Evolutionary conservation across 768 basidiomycete species (phyloP), one percentile per base, ranked within the genome.

Genomic region (Cantharellus cinnabarinus): DNA sequence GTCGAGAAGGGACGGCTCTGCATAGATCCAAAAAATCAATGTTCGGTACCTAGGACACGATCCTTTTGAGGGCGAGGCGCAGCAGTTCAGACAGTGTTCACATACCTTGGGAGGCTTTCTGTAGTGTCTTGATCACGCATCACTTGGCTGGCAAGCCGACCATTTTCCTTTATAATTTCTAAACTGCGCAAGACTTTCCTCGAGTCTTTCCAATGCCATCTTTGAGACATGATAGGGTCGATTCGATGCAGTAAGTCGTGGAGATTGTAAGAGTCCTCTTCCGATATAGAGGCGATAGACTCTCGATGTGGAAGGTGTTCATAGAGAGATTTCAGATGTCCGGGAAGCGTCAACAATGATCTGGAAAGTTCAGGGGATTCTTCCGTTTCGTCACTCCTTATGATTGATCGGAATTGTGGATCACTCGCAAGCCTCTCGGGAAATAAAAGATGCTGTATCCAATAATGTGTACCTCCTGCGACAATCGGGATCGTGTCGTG

Each of bases 181-280:
- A 99, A 69, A 63, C 78, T 87, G 42, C 91, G 76, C 5, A 87
- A 69, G 3, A 97, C 86, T 69, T 97, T 99, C 40, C 94, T 75
- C 0, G 89, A 83, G 65, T 99, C 95, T 63, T 75, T 77, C 94
- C 94, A 98, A 67, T 99, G 95, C 94, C 94, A 98, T 62, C 91
- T 74, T 39, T 75, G 75, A 0, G 85, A 88, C 51, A 89, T 79
- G 0, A 67, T 64, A 0, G 80, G 81, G 65, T 98, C 95, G 3
- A 98, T 74, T 2, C 71, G 66, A 4, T 71, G 69, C 20, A 99
- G 71, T 7, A 97, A 72, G 5, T 68, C 70, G 66, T 90, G 78
- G 15, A 95, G 70, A n/a, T 73, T 67, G 55, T 83, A 74, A 0
- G 85, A 81, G 4, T 70, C 69, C 5, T 78, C 74, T 1, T 79